phyloP scores from a whole-genome alignment of 148 eudicot genomes.

The Chenopodium berlandieri region DNA sequence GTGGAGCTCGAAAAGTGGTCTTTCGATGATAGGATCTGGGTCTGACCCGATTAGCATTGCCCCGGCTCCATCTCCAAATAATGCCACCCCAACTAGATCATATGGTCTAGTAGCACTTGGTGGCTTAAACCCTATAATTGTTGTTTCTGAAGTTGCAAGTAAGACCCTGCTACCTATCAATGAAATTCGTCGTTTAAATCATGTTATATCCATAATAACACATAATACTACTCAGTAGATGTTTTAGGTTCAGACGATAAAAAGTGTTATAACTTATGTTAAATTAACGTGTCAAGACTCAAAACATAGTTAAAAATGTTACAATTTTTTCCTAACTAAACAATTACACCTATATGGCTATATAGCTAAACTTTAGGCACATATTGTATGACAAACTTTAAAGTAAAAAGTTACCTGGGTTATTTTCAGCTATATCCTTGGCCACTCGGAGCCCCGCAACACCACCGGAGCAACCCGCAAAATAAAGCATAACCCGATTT shows the following conservation, averaged over 20 bases:
- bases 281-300: too few species aligned
- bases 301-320: too few species aligned
- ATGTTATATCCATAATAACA: background rate
- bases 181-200: background rate
- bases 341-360: background rate
- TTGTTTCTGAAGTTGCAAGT: constrained; percentile 85
- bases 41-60: constrained; percentile 74
- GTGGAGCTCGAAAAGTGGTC: constrained; percentile 78
- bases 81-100: constrained; percentile 83
- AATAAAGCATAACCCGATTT: constrained; percentile 73
- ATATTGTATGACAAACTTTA: background rate
- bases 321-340: too few species aligned
- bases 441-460: constrained; percentile 91
- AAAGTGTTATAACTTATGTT: background rate
- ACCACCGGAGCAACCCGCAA: constrained; percentile 91
- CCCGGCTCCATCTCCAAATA: constrained; percentile 99
- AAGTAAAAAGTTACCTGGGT: constrained; percentile 50
- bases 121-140: constrained; percentile 85
- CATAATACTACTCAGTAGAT: background rate
- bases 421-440: constrained; percentile 91
- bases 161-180: constrained; percentile 53
- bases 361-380: background rate
- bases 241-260: too few species aligned
- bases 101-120: constrained; percentile 75
- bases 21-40: constrained; percentile 42